These are phyloP conservation scores for Mycena olivaceomarginata DNA, from an alignment of 768 basidiomycete genomes.

Conservation along the genomic window DNA sequence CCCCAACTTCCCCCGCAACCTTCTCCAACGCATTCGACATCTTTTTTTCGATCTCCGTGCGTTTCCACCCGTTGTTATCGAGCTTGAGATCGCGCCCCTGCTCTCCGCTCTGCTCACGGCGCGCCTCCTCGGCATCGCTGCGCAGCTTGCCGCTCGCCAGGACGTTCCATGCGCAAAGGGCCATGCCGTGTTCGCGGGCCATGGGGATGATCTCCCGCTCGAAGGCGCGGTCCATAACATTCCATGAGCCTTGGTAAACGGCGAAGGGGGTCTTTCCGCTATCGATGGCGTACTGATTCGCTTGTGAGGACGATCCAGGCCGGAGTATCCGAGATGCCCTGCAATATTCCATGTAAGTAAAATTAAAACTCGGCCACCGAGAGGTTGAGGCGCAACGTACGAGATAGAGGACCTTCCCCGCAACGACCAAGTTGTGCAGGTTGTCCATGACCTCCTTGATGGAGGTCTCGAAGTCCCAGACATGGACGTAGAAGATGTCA, in stretches of 20 bases:
- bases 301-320: conserved; percentile 61
- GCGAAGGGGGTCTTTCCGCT: conserved; percentile 66
- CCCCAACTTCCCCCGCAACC: conserved; percentile 62
- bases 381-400: conserved; percentile 11
- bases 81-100: conserved; percentile 52
- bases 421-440: conserved; percentile 64
- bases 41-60: conserved; percentile 48
- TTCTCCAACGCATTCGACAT: conserved; percentile 59
- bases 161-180: conserved; percentile 62
- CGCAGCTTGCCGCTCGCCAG: conserved; percentile 53
- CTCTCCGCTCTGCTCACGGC: conserved; percentile 51
- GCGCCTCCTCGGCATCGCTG: conserved; percentile 54
- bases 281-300: conserved; percentile 63
- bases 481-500: conserved; percentile 67
- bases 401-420: conserved; percentile 66
- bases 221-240: conserved; percentile 59
- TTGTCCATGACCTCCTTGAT: conserved; percentile 70
- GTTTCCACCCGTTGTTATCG: conserved; percentile 54
- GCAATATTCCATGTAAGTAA: conserved; percentile 26
- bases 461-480: conserved; percentile 66
- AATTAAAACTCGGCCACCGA: background rate
- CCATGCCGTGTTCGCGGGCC: conserved; percentile 55
- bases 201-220: conserved; percentile 68
- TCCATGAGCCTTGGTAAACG: conserved; percentile 66
- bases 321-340: conserved; percentile 57